Evolutionary conservation across 306 rosid genomes (phyloP), one percentile per base, ranked within the genome.

Genomic region (apple (Malus domestica)): DNA sequence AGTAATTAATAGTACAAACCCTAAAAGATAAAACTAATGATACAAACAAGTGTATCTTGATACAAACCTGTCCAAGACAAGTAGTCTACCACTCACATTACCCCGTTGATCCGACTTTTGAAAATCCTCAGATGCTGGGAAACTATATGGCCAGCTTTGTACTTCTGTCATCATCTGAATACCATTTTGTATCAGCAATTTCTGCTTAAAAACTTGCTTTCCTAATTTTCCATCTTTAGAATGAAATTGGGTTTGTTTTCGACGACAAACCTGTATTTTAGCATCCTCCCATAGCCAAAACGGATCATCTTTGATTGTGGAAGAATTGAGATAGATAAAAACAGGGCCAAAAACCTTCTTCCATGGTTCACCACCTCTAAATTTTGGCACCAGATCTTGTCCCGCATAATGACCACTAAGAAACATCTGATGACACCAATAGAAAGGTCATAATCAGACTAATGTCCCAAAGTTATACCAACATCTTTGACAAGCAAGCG

Each of bases 11-110:
- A 83, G 73, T 68, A 42, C 14, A 10, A 14, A n/a, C n/a, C 55
- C 6, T 51, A 16, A 45, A 45, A 51, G 55, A 51, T 15, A 51
- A 51, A 46, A 54, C 44, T 66, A 71, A 77, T 35, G 83, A 70
- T 66, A 49, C 22, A 19, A 23, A n/a, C n/a, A 44, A 52, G 60
- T 63, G 38, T 74, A 45, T 73, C 80, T 69, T 25, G 51, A 45
- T 74, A 44, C 76, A 8, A 78, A 88, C 98, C 97, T 88, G 84
- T 93, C 97, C 65, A 83, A 76, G 52, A 86, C 87, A 73, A 83
- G 76, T 49, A 86, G 83, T 77, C 87, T 70, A 74, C 89, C 89
- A 6, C 64, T 25, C 75, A 82, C 68, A 44, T 78, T 80, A 40
- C 89, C 89, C 30, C 87, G 81, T 68, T 86, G 85, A 74, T 78